phyloP scores from a whole-genome alignment of 2,329 filamentous ascomycete species.

The Fusarium abutilonis region DNA sequence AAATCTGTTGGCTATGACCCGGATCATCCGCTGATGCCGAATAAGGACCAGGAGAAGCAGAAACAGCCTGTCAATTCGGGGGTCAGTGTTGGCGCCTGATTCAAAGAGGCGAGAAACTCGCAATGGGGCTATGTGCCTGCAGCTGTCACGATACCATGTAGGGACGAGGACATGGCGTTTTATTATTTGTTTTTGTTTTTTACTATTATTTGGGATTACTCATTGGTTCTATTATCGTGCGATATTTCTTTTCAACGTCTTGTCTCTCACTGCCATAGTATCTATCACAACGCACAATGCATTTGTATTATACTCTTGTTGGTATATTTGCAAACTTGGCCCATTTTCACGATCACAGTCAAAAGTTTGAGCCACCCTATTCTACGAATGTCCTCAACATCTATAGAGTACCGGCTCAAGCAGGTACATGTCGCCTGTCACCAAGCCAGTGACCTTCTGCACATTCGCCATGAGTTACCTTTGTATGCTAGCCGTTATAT shows the following conservation, averaged over 20 bases:
- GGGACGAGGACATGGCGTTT: conserved; percentile 26
- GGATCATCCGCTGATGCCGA: conserved; percentile 54
- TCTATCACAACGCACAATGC: conserved; percentile 3
- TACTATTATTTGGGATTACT: conserved; percentile 3
- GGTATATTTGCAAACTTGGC: neutral
- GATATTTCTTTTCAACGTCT: conserved; percentile 6
- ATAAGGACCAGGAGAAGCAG: conserved; percentile 31
- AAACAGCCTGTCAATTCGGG: conserved; percentile 34
- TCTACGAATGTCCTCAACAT: no score
- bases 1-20: conserved; percentile 90
- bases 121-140: conserved; percentile 1
- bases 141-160: conserved; percentile 29
- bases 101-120: neutral
- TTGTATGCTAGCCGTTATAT: no score
- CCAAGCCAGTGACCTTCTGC: no score
- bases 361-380: no score
- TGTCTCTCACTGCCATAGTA: conserved; percentile 28
- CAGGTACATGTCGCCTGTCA: no score
- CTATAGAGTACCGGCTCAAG: no score
- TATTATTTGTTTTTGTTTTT: neutral
- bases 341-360: no score
- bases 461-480: no score
- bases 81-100: conserved; percentile 42
- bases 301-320: neutral
- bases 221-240: neutral